Base-by-base conservation (phyloP, 129 eudicot species). In the Flaveria ramosissima region DNA sequence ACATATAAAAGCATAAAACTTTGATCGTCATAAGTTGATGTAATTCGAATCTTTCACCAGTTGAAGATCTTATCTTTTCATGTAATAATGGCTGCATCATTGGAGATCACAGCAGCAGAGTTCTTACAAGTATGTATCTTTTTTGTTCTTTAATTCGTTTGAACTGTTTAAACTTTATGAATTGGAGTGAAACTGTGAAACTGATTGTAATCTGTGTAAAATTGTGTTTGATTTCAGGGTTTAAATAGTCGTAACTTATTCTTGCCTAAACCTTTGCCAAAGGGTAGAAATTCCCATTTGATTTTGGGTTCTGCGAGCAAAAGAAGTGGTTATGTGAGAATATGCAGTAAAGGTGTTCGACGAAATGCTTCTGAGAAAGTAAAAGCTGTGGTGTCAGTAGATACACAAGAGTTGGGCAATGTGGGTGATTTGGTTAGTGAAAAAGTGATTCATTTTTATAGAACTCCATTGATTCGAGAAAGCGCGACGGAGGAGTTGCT, bases 391-490 rank as follows among this genome's bases (percentile, higher is more conserved):
- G 84, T 81, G 20, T 93, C 98, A 5, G 79, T 80, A 2, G 84
- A 80, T 30, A 74, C 83, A 7, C 78, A 52, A 15, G 71, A 66
- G 51, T 42, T 76, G 21, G 81, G 50, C 14, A 85, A 88, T 43
- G 83, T 83, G 15, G 77, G 79, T 51, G 79, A 78, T 69, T 57
- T 80, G 11, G 77, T 43, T 72, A 3, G 74, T 5, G 84, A 84
- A 20, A 81, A 79, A 68, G 91, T 93, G 72, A 83, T 89, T 21
- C 98, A 93, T 78, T 89, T 91, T 56, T 93, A 70, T 67, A 84
- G 98, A 46, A 74, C 90, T 72, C 98, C 97, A 0, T 78, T 93
- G 36, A 68, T 93, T 30, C 98, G 85, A 77, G 98, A 88, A 23
- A 88, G 84, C 66, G 97, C 92, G 7, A 72, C 78, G 13, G 81